Percentiles rank a stretch among this genome's conserved stretches.
Conservation (phyloP, 257 asterid species). For the Lantana camara region DNA sequence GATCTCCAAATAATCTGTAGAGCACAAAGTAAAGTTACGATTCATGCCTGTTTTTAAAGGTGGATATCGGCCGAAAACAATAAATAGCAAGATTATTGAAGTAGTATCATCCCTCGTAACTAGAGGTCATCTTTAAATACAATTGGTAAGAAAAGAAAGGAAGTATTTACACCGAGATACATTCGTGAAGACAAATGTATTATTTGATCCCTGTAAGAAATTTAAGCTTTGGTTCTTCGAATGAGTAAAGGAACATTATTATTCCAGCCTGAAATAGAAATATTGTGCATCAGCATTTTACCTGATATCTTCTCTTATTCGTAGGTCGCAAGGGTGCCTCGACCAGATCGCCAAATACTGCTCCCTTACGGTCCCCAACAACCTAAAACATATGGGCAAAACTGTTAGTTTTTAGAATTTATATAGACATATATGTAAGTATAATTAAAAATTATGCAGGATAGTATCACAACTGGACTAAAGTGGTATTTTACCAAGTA, state of each 20-base stretch:
- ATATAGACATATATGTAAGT: background rate
- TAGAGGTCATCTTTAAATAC: background rate
- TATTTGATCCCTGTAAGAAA: conserved; percentile 63
- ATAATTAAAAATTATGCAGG: background rate
- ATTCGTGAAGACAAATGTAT: conserved; percentile 81
- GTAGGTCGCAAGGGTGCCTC: conserved; percentile 87
- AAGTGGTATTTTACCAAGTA: background rate
- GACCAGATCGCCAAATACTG: conserved; percentile 92
- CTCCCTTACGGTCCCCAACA: conserved; percentile 90
- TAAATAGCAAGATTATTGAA: background rate
- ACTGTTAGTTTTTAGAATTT: too few relatives aligned
- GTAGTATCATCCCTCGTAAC: too few relatives aligned
- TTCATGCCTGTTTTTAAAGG: conserved; percentile 57
- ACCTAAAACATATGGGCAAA: conserved; percentile 44
- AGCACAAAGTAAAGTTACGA: conserved; percentile 83
- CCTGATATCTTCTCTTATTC: conserved; percentile 85
- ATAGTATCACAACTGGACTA: background rate
- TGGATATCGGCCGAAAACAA: conserved; percentile 21
- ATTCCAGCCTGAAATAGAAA: conserved; percentile 8
- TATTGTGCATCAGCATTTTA: conserved; percentile 37
- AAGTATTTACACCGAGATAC: conserved; percentile 58
- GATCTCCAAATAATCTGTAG: conserved; percentile 75
- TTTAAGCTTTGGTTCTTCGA: conserved; percentile 19
- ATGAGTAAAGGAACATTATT: conserved; percentile 10
- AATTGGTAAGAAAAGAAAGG: conserved; percentile 23